phyloP scores from a whole-genome alignment of 208 protist genomes.

The Crithidia mellificae region DNA sequence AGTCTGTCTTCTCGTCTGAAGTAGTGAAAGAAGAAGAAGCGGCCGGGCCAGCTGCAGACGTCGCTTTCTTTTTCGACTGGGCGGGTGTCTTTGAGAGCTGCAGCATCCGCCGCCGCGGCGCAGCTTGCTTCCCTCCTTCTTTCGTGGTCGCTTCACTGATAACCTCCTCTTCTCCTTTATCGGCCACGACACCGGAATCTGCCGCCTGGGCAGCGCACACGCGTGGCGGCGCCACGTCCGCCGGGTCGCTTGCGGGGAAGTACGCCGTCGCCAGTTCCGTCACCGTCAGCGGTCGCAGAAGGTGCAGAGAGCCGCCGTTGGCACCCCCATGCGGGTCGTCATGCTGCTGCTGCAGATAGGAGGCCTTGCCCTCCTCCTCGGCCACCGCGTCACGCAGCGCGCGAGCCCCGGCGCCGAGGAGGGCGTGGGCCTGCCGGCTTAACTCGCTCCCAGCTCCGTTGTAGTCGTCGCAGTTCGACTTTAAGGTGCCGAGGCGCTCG shows the following conservation, averaged over 20 bases:
- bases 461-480: constrained; percentile 55
- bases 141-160: background rate
- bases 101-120: constrained; percentile 12
- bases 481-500: constrained; percentile 49
- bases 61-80: background rate
- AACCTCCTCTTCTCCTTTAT: background rate
- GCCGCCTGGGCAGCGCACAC: background rate
- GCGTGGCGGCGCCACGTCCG: constrained; percentile 18
- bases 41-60: background rate
- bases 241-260: constrained; percentile 32
- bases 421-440: constrained; percentile 30
- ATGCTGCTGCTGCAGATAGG: constrained; percentile 1
- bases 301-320: background rate
- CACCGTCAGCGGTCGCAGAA: background rate
- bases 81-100: background rate
- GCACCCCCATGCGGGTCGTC: background rate
- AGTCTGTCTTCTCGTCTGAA: no score
- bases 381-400: constrained; percentile 55
- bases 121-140: background rate
- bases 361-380: constrained; percentile 30
- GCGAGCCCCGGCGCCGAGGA: constrained; percentile 43
- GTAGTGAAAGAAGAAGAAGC: no score
- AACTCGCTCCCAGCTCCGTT: constrained; percentile 55
- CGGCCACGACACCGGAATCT: background rate
- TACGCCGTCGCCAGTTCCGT: constrained; percentile 29